Evolutionary conservation across 2,329 filamentous ascomycete species (phyloP).

Genomic region (Ceratocystis lukuohia): DNA sequence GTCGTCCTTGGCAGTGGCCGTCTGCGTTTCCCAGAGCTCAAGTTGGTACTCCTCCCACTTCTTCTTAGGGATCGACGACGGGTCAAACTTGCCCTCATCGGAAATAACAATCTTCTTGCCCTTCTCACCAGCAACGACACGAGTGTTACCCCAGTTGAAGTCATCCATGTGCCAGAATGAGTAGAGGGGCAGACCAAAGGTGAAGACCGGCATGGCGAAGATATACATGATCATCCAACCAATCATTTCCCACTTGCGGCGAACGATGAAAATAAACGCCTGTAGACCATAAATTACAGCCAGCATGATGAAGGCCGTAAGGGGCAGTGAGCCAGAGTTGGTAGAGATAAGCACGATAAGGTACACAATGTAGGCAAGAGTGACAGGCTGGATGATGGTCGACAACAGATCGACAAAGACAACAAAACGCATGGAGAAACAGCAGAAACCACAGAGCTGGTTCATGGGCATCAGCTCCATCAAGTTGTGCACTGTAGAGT

Average conservation of each 20-base stretch:
- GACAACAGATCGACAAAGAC: constrained; percentile 89
- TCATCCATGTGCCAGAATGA: constrained; percentile 99
- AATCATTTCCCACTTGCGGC: constrained; percentile 98
- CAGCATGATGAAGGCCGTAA: constrained; percentile 79
- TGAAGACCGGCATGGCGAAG: constrained; percentile 79
- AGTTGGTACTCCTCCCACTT: constrained; percentile 99
- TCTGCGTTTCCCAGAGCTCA: constrained; percentile 93
- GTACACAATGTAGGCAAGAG: constrained; percentile 78
- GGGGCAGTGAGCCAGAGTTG: constrained; percentile 53
- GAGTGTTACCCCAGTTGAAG: constrained; percentile 98
- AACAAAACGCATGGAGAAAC: constrained; percentile 98
- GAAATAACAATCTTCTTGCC: constrained; percentile 86
- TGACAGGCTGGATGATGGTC: constrained; percentile 84
- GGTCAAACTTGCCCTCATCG: constrained; percentile 97
- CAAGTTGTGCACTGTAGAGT: constrained; percentile 95
- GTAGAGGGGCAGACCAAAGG: constrained; percentile 79
- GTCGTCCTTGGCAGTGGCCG: constrained; percentile 64
- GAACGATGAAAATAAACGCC: constrained; percentile 89
- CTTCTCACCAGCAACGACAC: constrained; percentile 87
- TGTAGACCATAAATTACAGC: constrained; percentile 96
- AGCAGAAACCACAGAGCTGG: constrained; percentile 97
- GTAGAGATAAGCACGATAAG: constrained; percentile 61
- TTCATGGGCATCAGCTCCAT: constrained; percentile 87
- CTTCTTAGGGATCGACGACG: constrained; percentile 83
- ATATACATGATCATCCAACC: constrained; percentile 98